These are phyloP conservation scores for Leucosporidium scottii DNA, from an alignment of 768 basidiomycete genomes.

Conservation along the genomic window DNA sequence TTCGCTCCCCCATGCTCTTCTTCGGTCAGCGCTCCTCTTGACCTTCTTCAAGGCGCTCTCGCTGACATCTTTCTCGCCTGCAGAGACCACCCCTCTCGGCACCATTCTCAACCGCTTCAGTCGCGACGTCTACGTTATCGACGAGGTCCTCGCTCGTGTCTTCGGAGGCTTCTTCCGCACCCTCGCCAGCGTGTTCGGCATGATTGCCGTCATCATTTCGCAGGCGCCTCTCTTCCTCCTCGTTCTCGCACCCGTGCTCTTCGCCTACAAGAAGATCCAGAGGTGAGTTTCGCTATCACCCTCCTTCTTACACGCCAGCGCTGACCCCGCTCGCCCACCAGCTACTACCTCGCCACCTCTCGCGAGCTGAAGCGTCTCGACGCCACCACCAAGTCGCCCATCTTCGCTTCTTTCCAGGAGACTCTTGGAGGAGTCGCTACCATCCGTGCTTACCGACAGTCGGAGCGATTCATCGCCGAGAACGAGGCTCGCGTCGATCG, in stretches of 20 bases:
- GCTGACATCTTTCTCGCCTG: neutral
- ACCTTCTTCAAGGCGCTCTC: neutral
- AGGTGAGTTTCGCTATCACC: neutral
- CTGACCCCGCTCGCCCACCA: conserved; percentile 39
- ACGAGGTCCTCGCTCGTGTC: conserved; percentile 71
- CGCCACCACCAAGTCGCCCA: conserved; percentile 79
- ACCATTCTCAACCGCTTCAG: conserved; percentile 79
- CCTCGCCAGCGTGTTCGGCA: conserved; percentile 33
- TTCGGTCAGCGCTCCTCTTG: neutral
- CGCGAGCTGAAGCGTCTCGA: conserved; percentile 83
- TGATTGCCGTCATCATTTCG: conserved; percentile 37
- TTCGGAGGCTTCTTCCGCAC: conserved; percentile 65
- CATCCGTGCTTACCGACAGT: conserved; percentile 72
- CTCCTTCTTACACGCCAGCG: conserved; percentile 39
- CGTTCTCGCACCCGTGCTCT: conserved; percentile 70
- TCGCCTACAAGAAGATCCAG: conserved; percentile 49
- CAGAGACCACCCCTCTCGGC: conserved; percentile 8
- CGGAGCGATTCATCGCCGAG: conserved; percentile 57
- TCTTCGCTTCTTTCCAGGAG: conserved; percentile 59
- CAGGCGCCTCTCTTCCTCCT: conserved; percentile 57
- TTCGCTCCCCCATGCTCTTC: conserved; percentile 51
- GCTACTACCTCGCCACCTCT: conserved; percentile 80
- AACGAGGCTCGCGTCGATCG: conserved; percentile 48
- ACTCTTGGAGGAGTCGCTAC: conserved; percentile 61
- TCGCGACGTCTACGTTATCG: conserved; percentile 61